A percentile compares a stretch with the other conserved stretches of the same genome.
Conservation (phyloP, 352 stramenopile genomes). For the Globisporangium irregulare region DNA sequence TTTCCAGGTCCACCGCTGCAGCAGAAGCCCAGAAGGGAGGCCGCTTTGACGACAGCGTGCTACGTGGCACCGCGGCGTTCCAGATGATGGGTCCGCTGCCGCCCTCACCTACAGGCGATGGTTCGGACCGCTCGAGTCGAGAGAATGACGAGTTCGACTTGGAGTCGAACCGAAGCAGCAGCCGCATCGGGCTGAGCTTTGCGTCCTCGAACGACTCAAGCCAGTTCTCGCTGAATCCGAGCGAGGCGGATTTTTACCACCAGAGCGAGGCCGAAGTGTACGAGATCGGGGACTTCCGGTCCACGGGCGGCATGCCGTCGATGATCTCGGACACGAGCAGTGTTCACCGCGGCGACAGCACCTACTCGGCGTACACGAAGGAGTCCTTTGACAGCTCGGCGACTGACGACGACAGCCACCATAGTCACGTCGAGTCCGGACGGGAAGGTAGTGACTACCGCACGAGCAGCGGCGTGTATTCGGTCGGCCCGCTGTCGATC, state of each 20-base stretch:
- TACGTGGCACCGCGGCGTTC: slow-evolving; percentile 16
- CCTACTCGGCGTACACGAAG: slow-evolving; percentile 40
- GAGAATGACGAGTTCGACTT: slow-evolving; percentile 9
- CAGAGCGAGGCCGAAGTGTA: slow-evolving; percentile 5
- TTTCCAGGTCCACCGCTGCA: slow-evolving; percentile 3
- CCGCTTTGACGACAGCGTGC: slow-evolving; percentile 17
- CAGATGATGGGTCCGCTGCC: slow-evolving; percentile 13
- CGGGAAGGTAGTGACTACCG: slow-evolving; percentile 15
- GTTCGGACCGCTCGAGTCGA: slow-evolving; percentile 5
- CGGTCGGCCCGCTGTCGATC: slow-evolving; percentile 14
- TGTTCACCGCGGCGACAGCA: slow-evolving; percentile 29
- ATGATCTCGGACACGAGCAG: slow-evolving; percentile 7
- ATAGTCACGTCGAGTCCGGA: not conserved
- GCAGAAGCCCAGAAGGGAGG: slow-evolving; percentile 11
- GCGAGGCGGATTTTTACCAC: slow-evolving; percentile 10
- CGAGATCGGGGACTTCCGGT: slow-evolving; percentile 22
- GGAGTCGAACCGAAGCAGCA: slow-evolving; percentile 10
- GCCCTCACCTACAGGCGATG: slow-evolving; percentile 1
- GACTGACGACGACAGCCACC: not conserved
- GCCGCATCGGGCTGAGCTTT: slow-evolving; percentile 14
- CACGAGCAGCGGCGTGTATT: slow-evolving; percentile 27
- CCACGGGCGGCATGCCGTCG: slow-evolving; percentile 17
- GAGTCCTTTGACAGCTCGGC: slow-evolving; percentile 19
- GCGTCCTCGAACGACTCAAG: slow-evolving; percentile 10
- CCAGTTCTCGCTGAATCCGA: slow-evolving; percentile 2